Evolutionary conservation across 2,329 filamentous ascomycete species (phyloP).

Genomic region (Sclerotinia minor): DNA sequence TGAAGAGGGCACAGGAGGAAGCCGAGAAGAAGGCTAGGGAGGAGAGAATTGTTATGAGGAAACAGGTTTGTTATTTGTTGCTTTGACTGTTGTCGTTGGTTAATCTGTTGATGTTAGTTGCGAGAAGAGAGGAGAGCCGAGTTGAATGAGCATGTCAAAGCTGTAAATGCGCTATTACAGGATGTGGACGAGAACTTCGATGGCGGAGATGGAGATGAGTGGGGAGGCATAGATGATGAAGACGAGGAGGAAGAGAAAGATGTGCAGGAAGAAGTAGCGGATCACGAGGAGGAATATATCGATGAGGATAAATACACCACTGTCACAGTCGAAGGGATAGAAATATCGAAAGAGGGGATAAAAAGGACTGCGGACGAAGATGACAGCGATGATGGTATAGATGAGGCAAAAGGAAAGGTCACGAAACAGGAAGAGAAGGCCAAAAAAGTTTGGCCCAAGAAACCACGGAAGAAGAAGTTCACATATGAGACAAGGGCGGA

Average conservation of each 20-base stretch:
- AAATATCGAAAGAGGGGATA: constrained; percentile 72
- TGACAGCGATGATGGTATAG: constrained; percentile 42
- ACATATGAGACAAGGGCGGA: constrained; percentile 89
- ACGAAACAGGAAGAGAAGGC: constrained; percentile 39
- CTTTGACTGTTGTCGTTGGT: constrained; percentile 6
- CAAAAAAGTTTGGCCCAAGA: constrained; percentile 53
- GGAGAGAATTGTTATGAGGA: constrained; percentile 72
- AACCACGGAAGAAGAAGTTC: constrained; percentile 89
- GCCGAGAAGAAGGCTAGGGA: constrained; percentile 74
- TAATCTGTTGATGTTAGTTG: constrained; percentile 55
- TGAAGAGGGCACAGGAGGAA: constrained; percentile 80
- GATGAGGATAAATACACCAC: constrained; percentile 96
- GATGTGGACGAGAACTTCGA: constrained; percentile 41
- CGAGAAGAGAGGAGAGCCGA: constrained; percentile 80
- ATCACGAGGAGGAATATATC: constrained; percentile 90
- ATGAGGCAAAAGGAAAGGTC: constrained; percentile 41
- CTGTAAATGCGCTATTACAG: constrained; percentile 60
- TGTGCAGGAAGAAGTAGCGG: constrained; percentile 51
- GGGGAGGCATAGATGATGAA: constrained; percentile 47
- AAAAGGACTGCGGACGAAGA: constrained; percentile 51
- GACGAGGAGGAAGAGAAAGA: constrained; percentile 62
- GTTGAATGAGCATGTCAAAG: constrained; percentile 76
- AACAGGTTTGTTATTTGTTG: constrained; percentile 59
- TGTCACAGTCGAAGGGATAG: constrained; percentile 88
- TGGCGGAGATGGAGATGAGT: constrained; percentile 42